These are phyloP conservation scores for Curvularia spicifera DNA, from an alignment of 2,329 filamentous ascomycete genomes.

Conservation along the genomic window DNA sequence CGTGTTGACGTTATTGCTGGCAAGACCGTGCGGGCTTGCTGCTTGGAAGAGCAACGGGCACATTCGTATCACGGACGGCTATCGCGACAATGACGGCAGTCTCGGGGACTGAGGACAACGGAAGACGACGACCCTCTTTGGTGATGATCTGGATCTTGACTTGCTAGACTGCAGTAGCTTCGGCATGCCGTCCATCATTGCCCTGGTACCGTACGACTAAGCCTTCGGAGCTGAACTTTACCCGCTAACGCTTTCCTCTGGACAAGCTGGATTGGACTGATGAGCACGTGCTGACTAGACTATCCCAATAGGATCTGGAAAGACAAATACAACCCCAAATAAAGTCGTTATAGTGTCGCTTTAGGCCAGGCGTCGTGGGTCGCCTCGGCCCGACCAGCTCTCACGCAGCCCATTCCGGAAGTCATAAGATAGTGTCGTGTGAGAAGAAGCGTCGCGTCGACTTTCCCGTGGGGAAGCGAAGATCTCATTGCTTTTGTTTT, in stretches of 20 bases:
- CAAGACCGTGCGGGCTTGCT: conserved; percentile 7
- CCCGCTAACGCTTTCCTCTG: background rate
- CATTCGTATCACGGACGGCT: conserved; percentile 8
- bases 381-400: conserved; percentile 8
- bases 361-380: background rate
- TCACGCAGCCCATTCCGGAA: conserved; percentile 1
- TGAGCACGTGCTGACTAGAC: conserved; percentile 36
- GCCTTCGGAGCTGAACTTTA: conserved; percentile 6
- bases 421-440: conserved; percentile 12
- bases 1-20: background rate
- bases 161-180: conserved; percentile 9
- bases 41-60: conserved; percentile 7
- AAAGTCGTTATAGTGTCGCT: conserved; percentile 17
- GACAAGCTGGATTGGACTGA: conserved; percentile 3
- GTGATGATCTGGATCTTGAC: conserved; percentile 13
- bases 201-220: background rate
- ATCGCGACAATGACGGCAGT: conserved; percentile 17
- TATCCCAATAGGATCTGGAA: conserved; percentile 84
- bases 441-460: background rate
- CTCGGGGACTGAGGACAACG: background rate
- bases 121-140: background rate
- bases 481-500: conserved; percentile 1
- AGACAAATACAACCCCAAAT: conserved; percentile 79
- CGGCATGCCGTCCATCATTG: conserved; percentile 9
- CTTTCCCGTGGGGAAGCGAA: conserved; percentile 6